These are phyloP conservation scores for Phytopythium montanum DNA, from an alignment of 352 stramenopile genomes.

Conservation along the genomic window DNA sequence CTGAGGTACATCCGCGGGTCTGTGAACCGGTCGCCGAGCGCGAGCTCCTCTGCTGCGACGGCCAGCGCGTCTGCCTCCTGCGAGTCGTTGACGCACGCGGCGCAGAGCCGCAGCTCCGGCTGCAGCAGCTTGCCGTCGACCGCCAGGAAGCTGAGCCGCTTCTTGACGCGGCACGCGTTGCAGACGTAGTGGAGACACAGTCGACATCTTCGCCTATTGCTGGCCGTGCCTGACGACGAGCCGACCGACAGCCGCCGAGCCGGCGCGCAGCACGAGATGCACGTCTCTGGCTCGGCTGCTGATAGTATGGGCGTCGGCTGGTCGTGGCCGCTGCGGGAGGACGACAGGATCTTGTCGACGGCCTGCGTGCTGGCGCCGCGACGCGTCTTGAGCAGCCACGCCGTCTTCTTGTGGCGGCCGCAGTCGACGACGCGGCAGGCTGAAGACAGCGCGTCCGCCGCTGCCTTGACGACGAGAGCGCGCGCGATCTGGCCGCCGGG, in stretches of 20 bases:
- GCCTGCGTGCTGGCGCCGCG: conserved; percentile 5
- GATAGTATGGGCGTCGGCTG: conserved; percentile 13
- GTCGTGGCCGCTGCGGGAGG: background rate
- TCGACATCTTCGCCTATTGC: conserved; percentile 21
- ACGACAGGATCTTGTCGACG: background rate
- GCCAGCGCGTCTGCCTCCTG: conserved; percentile 16
- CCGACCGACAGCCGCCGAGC: background rate
- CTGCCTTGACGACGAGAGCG: conserved; percentile 17
- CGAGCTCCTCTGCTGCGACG: conserved; percentile 23
- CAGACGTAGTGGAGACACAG: conserved; percentile 31
- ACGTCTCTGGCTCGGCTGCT: conserved; percentile 12
- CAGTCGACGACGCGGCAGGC: conserved; percentile 23
- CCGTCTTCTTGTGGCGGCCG: conserved; percentile 33
- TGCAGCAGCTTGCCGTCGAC: conserved; percentile 15
- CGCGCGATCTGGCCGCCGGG: conserved; percentile 29
- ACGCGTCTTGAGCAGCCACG: conserved; percentile 19
- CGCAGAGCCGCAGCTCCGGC: conserved; percentile 22
- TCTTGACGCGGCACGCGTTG: conserved; percentile 23
- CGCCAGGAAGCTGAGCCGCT: conserved; percentile 23
- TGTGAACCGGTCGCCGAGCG: conserved; percentile 8
- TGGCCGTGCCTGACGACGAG: background rate
- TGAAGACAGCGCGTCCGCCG: conserved; percentile 23
- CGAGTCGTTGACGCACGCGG: conserved; percentile 17
- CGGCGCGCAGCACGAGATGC: conserved; percentile 16
- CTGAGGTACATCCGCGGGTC: conserved; percentile 11